Evolutionary conservation across 805 yeast species (phyloP), one percentile per base, ranked within the genome.

Genomic region (Zygosaccharomyces siamensis): DNA sequence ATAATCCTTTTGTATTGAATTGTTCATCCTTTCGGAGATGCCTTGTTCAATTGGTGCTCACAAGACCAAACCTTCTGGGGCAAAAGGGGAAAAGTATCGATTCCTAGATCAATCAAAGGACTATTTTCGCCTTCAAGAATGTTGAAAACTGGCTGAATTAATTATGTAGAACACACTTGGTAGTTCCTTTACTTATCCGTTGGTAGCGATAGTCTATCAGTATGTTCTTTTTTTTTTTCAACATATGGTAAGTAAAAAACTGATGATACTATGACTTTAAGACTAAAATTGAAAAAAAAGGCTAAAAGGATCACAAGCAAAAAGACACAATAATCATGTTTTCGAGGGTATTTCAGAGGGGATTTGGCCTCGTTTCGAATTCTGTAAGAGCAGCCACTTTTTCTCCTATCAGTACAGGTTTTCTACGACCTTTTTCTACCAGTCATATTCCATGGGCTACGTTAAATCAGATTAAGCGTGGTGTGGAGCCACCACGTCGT

Each of bases 381-480:
- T 33, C 20, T 14, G 37, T 10, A 16, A 33, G 21, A 21, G 7
- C 37, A 5, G 21, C 16, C 5, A 21, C 8, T 5, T 18, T 14
- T 6, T 16, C 37, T 16, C 21, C 21, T 18, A 14, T 10, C 18
- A 33, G 4, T 7, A 10, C 18, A 3, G 16, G 23, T 30, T 30
- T 41, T 30, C 36, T 24, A 20, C 37, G 44, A 18, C 36, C 43
- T 16, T 48, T 51, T 39, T 51, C 55, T 4, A 45, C 52, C 21
- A n/a, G 46, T n/a, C 41, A 53, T 5, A 11, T 36, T 14, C 45
- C 43, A 10, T 62, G 57, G 62, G 92, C 89, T 32, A 85, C 95
- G 0, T 72, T 87, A 53, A 86, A 87, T 65, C 96, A 87, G 67
- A 77, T 84, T 48, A 81, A 80, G 60, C 77, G 81, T 60, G 93